A percentile compares a stretch with the other conserved stretches of the same genome.
Conservation (phyloP, 2,329 filamentous ascomycete genomes). For the Colletotrichum australisinense region DNA sequence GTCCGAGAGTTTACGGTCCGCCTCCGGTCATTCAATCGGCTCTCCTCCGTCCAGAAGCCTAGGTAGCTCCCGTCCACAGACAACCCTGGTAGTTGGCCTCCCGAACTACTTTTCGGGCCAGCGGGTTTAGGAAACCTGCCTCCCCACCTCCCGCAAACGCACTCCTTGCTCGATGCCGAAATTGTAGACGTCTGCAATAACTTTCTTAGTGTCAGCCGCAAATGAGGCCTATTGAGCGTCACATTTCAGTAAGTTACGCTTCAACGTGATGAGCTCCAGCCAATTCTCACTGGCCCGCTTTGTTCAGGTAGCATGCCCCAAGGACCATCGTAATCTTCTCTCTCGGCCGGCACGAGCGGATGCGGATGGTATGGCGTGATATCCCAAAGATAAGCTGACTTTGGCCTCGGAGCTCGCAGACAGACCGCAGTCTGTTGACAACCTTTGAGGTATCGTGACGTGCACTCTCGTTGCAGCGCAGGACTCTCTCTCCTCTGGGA, state of each 20-base stretch:
- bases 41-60: conserved; percentile 7
- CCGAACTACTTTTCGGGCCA: conserved; percentile 1
- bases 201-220: neutral
- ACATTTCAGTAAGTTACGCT: neutral
- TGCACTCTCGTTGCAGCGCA: neutral
- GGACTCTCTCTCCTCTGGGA: neutral
- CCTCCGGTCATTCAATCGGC: conserved; percentile 14
- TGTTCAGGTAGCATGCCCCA: neutral
- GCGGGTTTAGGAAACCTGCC: neutral
- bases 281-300: neutral
- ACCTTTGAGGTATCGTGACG: neutral
- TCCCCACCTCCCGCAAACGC: neutral
- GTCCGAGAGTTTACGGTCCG: conserved; percentile 4
- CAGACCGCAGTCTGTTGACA: neutral
- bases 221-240: neutral
- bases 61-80: neutral
- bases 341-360: neutral
- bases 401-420: neutral
- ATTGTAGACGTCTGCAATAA: neutral
- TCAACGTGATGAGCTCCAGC: neutral
- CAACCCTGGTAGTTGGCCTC: neutral
- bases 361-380: neutral
- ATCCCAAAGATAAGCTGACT: neutral
- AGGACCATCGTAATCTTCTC: neutral
- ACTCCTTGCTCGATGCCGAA: neutral